Conservation (phyloP, 2,329 filamentous ascomycete species). For the Talaromyces sp. region DNA sequence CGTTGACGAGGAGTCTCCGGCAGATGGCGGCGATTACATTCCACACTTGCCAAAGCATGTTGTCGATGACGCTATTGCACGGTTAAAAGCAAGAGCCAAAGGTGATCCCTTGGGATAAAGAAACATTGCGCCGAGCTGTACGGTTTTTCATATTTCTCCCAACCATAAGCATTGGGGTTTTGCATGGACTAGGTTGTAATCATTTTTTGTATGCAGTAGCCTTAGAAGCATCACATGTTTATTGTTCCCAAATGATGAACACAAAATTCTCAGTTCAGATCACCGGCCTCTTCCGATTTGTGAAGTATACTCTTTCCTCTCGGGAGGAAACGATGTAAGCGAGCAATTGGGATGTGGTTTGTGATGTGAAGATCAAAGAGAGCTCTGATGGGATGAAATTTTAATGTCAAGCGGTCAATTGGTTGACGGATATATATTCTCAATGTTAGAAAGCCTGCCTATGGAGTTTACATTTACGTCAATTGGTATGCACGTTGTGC, state of each 20-base stretch:
- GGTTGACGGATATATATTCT: too few relatives aligned
- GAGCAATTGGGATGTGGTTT: not conserved
- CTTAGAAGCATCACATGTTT: not conserved
- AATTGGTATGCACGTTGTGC: too few relatives aligned
- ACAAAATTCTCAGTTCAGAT: constrained; percentile 18
- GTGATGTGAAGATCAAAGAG: constrained; percentile 34
- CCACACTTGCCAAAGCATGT: constrained; percentile 38
- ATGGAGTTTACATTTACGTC: too few relatives aligned
- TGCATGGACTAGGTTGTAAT: not conserved
- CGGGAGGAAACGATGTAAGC: constrained; percentile 25
- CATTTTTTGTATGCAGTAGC: not conserved
- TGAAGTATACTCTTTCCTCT: constrained; percentile 26
- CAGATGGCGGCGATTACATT: constrained; percentile 30
- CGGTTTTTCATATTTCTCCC: not conserved
- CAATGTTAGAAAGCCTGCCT: too few relatives aligned
- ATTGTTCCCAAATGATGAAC: constrained; percentile 29
- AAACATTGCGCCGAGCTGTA: not conserved
- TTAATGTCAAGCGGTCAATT: too few relatives aligned
- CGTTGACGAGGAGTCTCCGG: constrained; percentile 9
- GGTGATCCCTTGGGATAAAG: constrained; percentile 12
- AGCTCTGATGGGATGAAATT: constrained; percentile 40
- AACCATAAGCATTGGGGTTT: not conserved
- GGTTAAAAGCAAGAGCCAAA: constrained; percentile 29
- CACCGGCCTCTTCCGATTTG: constrained; percentile 8
- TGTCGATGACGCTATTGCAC: constrained; percentile 38